Evolutionary conservation across 139 green algal genomes (phyloP).

Genomic region (Chlamydomonas sphaeroides): DNA sequence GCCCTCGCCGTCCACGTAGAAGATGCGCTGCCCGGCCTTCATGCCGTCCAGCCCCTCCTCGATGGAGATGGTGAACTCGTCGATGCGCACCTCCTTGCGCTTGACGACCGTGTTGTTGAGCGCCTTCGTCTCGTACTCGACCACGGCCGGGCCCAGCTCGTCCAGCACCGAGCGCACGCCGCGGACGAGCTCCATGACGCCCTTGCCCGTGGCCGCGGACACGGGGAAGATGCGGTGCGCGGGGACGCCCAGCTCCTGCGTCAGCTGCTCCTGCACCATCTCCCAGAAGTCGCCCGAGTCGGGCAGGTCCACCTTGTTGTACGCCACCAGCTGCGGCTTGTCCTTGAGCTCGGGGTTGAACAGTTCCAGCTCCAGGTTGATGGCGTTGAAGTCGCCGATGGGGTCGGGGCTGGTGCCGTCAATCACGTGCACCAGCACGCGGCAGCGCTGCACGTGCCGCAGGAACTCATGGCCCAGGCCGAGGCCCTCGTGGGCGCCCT

Average conservation of each 20-base stretch:
- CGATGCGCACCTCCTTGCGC: slow-evolving; percentile 58
- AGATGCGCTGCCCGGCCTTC: slow-evolving; percentile 41
- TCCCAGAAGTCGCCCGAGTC: slow-evolving; percentile 85
- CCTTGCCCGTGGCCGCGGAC: slow-evolving; percentile 69
- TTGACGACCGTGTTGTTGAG: slow-evolving; percentile 64
- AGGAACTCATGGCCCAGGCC: slow-evolving; percentile 97
- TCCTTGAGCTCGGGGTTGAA: slow-evolving; percentile 89
- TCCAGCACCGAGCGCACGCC: slow-evolving; percentile 71
- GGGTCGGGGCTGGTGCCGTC: slow-evolving; percentile 93
- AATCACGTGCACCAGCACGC: slow-evolving; percentile 92
- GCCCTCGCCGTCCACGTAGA: slow-evolving; percentile 69
- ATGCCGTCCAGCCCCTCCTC: slow-evolving; percentile 3
- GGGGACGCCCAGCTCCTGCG: slow-evolving; percentile 31
- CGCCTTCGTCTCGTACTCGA: slow-evolving; percentile 62
- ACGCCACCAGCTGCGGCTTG: slow-evolving; percentile 86
- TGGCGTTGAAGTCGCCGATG: slow-evolving; percentile 88
- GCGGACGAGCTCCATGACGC: slow-evolving; percentile 69
- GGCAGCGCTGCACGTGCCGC: slow-evolving; percentile 69
- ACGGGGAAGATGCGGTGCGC: slow-evolving; percentile 64
- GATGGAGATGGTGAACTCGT: slow-evolving; percentile 79
- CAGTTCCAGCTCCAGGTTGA: slow-evolving; percentile 90
- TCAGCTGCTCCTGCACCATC: slow-evolving; percentile 47
- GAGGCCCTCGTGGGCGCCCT: slow-evolving; percentile 88
- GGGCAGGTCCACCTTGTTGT: slow-evolving; percentile 88
- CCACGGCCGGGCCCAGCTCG: slow-evolving; percentile 49